Conservation (phyloP, 1,284 basidiomycete species). For the Malassezia globosa region DNA sequence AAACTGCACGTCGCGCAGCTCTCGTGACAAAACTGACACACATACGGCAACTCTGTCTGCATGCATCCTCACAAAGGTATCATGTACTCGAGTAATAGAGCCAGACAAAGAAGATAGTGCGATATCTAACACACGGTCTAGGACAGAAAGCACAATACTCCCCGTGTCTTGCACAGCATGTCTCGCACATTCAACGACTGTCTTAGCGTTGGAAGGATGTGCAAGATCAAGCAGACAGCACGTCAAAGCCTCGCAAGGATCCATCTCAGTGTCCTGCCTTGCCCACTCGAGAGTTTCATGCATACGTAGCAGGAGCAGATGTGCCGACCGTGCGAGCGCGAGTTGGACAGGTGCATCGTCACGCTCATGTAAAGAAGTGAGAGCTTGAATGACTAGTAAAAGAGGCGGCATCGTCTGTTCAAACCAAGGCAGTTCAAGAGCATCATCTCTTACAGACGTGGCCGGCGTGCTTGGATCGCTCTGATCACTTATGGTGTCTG, state of each 20-base stretch:
- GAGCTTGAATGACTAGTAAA: constrained; percentile 1
- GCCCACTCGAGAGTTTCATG: constrained; percentile 6
- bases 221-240: constrained; percentile 9
- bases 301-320: not conserved
- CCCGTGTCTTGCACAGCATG: not conserved
- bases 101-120: not conserved
- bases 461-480: not conserved
- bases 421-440: constrained; percentile 3
- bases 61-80: not conserved
- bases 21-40: not conserved
- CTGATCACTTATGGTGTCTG: not conserved
- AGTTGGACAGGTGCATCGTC: constrained; percentile 2
- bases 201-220: not conserved
- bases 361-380: not conserved
- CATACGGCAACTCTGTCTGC: not conserved
- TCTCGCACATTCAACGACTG: not conserved
- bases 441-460: constrained; percentile 1
- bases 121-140: not conserved
- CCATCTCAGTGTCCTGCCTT: not conserved
- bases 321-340: constrained; percentile 1
- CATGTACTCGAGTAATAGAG: not conserved
- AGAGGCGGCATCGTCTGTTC: constrained; percentile 9
- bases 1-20: not conserved
- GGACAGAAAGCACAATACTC: not conserved
- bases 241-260: not conserved